Evolutionary conservation across 345 rosid species (phyloP).

Genomic region (Cardamine occulta): DNA sequence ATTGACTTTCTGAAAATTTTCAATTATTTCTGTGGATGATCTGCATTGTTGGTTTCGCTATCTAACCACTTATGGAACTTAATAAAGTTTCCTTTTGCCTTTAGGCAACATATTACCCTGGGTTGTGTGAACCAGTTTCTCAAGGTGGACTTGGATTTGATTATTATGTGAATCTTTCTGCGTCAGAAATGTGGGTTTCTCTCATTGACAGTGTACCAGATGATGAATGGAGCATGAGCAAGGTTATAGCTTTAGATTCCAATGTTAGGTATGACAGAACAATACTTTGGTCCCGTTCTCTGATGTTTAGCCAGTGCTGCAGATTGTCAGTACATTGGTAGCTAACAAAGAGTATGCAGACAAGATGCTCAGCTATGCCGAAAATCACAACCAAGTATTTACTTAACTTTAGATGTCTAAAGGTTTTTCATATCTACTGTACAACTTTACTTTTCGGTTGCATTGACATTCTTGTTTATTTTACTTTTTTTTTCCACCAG

Average conservation of each 20-base stretch:
- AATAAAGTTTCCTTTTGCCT: conserved; percentile 29
- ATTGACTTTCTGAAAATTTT: neutral
- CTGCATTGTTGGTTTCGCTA: conserved; percentile 17
- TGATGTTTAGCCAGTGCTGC: conserved; percentile 44
- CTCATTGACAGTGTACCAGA: conserved; percentile 70
- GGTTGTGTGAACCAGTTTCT: conserved; percentile 84
- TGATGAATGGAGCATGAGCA: conserved; percentile 91
- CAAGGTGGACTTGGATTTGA: conserved; percentile 97
- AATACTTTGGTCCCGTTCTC: conserved; percentile 24
- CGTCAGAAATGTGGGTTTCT: conserved; percentile 91
- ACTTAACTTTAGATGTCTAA: conserved; percentile 28
- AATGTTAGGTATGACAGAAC: conserved; percentile 29
- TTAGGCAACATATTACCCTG: conserved; percentile 91
- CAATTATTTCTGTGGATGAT: conserved; percentile 6
- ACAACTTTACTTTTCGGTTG: conserved; percentile 13
- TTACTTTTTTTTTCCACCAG: conserved; percentile 52
- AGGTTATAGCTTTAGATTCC: conserved; percentile 56
- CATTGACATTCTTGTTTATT: conserved; percentile 27
- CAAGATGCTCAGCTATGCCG: conserved; percentile 84
- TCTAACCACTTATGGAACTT: conserved; percentile 24
- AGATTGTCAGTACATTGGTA: conserved; percentile 77
- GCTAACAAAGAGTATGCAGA: conserved; percentile 70
- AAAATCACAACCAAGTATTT: conserved; percentile 87
- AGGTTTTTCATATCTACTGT: conserved; percentile 24
- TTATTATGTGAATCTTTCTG: conserved; percentile 85